phyloP scores from a whole-genome alignment of 202 grass and related monocot species.

The Zizania palustris region DNA sequence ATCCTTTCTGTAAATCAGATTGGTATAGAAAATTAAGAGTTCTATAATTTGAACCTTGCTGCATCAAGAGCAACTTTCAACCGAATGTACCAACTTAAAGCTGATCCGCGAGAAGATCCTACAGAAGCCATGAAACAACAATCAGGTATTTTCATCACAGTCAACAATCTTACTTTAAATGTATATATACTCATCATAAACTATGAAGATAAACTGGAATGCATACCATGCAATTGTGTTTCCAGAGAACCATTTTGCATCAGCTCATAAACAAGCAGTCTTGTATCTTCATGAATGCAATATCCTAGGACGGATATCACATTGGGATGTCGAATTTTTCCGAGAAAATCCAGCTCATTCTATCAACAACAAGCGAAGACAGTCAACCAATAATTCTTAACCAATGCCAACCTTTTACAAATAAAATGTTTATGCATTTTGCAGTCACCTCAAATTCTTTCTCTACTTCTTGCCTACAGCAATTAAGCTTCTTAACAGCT shows the following conservation, averaged over 20 bases:
- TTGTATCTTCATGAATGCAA: constrained; percentile 58
- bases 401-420: not conserved
- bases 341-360: constrained; percentile 74
- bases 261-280: constrained; percentile 67
- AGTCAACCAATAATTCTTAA: constrained; percentile 21
- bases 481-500: constrained; percentile 74
- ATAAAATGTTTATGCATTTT: constrained; percentile 12
- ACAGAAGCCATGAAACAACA: constrained; percentile 25
- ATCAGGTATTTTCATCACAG: not conserved
- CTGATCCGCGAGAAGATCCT: constrained; percentile 63
- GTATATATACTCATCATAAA: constrained; percentile 6
- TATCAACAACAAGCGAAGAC: constrained; percentile 17
- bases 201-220: not conserved
- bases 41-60: constrained; percentile 57
- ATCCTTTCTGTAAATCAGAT: not conserved
- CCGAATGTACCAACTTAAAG: constrained; percentile 66
- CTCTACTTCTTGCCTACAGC: constrained; percentile 51
- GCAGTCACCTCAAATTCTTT: constrained; percentile 71
- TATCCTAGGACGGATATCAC: constrained; percentile 69
- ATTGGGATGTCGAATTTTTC: constrained; percentile 74
- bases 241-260: constrained; percentile 82
- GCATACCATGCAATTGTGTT: constrained; percentile 65
- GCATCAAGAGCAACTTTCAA: constrained; percentile 84
- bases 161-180: constrained; percentile 8
- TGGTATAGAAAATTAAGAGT: not conserved